A percentile compares a stretch with the other conserved stretches of the same genome.
Evolutionary conservation across 352 stramenopile genomes (phyloP).

Genomic region (Globisporangium barbulae): DNA sequence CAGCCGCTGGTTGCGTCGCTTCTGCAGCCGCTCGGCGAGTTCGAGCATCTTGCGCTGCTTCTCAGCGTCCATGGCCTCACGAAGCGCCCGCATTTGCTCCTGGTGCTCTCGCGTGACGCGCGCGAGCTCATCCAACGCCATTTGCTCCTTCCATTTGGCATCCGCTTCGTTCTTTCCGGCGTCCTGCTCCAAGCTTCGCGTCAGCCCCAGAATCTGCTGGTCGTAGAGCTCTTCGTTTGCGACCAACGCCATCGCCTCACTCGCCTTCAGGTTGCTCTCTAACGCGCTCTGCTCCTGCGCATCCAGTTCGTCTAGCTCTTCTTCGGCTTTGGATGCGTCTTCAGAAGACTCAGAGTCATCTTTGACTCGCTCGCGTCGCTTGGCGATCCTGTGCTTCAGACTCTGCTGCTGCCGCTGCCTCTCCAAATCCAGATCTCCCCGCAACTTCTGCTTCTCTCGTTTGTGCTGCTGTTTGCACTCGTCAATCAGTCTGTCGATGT

Average conservation of each 20-base stretch:
- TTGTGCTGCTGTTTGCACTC: conserved; percentile 19
- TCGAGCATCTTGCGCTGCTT: conserved; percentile 25
- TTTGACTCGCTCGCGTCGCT: conserved; percentile 17
- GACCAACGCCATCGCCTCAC: conserved; percentile 1
- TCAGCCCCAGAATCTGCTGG: neutral
- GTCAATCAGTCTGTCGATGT: conserved; percentile 22
- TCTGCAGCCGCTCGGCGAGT: conserved; percentile 20
- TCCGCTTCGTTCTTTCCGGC: conserved; percentile 16
- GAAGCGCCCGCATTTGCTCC: conserved; percentile 22
- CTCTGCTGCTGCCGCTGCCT: conserved; percentile 27
- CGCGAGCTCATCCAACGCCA: conserved; percentile 26
- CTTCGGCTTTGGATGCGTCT: neutral
- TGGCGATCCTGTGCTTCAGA: conserved; percentile 25
- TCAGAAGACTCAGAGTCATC: neutral
- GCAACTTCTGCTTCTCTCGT: conserved; percentile 18
- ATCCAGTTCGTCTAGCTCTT: conserved; percentile 3
- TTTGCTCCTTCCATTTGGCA: conserved; percentile 14
- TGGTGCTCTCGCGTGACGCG: conserved; percentile 25
- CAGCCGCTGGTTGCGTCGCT: conserved; percentile 1
- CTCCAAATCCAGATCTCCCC: conserved; percentile 22
- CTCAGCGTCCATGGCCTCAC: conserved; percentile 15
- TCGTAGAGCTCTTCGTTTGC: neutral
- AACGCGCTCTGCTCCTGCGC: neutral
- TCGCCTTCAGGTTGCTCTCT: conserved; percentile 6
- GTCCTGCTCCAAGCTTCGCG: conserved; percentile 11